Evolutionary conservation across 1,139 yeast genomes (phyloP).

Genomic region (Hanseniaspora gamundiae): DNA sequence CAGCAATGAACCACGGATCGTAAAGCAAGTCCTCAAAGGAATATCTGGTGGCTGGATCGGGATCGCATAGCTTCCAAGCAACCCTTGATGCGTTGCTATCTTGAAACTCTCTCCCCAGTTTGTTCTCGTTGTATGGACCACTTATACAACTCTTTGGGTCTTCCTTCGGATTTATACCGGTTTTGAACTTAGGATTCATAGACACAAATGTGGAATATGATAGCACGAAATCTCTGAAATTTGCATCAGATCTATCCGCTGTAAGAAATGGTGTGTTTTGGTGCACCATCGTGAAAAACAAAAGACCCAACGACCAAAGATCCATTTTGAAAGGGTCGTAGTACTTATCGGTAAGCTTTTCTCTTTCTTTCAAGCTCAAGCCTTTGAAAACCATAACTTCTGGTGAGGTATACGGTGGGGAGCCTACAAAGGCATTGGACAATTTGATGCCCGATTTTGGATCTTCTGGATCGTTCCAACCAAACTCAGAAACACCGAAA

Average conservation of each 20-base stretch:
- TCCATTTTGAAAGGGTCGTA: slow-evolving; percentile 64
- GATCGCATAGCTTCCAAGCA: slow-evolving; percentile 69
- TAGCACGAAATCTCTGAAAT: slow-evolving; percentile 45
- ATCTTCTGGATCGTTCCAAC: slow-evolving; percentile 45
- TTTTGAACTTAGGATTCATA: slow-evolving; percentile 30
- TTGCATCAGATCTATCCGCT: slow-evolving; percentile 39
- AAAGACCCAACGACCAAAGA: slow-evolving; percentile 61
- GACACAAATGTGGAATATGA: slow-evolving; percentile 32
- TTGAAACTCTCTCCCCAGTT: slow-evolving; percentile 49
- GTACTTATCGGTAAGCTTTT: slow-evolving; percentile 21
- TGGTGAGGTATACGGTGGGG: slow-evolving; percentile 74
- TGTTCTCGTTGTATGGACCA: slow-evolving; percentile 61
- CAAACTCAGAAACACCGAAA: slow-evolving; percentile 56
- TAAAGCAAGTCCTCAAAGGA: slow-evolving; percentile 39
- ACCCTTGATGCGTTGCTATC: slow-evolving; percentile 50
- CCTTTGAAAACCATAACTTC: slow-evolving; percentile 47
- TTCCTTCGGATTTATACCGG: slow-evolving; percentile 24
- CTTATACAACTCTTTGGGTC: slow-evolving; percentile 22
- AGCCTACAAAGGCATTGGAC: slow-evolving; percentile 47
- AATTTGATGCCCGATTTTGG: slow-evolving; percentile 35
- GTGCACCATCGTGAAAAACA: slow-evolving; percentile 46
- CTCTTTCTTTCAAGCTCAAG: slow-evolving; percentile 17
- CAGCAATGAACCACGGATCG: slow-evolving; percentile 52
- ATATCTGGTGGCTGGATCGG: slow-evolving; percentile 41
- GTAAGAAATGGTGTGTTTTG: slow-evolving; percentile 49